These are phyloP conservation scores for Aspergillus proliferans DNA, from an alignment of 2,329 filamentous ascomycete genomes.

Conservation along the genomic window DNA sequence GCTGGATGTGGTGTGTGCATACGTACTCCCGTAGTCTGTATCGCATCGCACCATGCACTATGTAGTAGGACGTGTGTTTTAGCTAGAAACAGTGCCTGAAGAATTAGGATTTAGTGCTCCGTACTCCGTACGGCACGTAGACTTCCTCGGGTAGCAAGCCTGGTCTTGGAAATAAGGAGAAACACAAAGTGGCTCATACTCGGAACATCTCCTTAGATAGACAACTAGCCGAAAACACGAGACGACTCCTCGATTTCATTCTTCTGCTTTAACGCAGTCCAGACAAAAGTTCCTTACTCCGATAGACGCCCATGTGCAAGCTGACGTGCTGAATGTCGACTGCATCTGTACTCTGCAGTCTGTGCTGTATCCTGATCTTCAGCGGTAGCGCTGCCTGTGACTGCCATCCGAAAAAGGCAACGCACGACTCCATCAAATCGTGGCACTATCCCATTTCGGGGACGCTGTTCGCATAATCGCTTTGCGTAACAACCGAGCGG, in stretches of 20 bases:
- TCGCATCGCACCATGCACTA: too few relatives aligned
- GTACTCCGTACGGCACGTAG: neutral
- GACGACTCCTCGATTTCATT: neutral
- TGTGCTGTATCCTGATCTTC: too few relatives aligned
- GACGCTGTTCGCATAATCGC: neutral
- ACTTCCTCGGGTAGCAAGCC: neutral
- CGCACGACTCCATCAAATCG: neutral
- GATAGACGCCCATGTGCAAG: neutral
- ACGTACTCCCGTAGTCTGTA: too few relatives aligned
- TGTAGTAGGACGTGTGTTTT: too few relatives aligned
- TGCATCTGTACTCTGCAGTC: neutral
- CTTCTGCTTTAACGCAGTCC: neutral
- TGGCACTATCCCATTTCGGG: neutral
- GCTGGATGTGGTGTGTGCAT: too few relatives aligned
- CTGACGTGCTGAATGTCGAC: neutral
- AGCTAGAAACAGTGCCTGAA: neutral
- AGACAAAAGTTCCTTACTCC: neutral
- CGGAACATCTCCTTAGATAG: neutral
- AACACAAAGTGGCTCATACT: neutral
- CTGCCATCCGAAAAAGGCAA: too few relatives aligned
- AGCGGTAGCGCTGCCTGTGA: too few relatives aligned
- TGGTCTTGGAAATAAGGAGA: neutral
- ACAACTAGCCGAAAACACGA: neutral
- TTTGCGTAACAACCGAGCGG: neutral
- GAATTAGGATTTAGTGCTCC: neutral